phyloP scores from a whole-genome alignment of 2,329 filamentous ascomycete species.

The Alternaria hordeiaustralica region DNA sequence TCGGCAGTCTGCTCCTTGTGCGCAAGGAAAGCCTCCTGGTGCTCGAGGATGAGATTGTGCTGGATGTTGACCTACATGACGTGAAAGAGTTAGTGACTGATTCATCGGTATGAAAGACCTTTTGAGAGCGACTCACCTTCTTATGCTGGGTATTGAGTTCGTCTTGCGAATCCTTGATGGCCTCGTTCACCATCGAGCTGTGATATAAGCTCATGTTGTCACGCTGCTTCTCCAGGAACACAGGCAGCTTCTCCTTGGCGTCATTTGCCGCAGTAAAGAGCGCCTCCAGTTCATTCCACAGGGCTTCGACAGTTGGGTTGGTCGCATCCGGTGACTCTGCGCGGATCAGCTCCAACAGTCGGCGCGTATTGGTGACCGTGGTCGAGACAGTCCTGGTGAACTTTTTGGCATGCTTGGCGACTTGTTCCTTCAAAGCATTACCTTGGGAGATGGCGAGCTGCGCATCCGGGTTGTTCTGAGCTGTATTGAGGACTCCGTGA shows the following conservation, averaged over 20 bases:
- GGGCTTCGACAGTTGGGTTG: slow-evolving; percentile 21
- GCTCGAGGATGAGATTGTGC: slow-evolving; percentile 35
- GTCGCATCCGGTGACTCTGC: slow-evolving; percentile 18
- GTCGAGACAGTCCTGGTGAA: slow-evolving; percentile 26
- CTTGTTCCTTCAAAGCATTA: slow-evolving; percentile 25
- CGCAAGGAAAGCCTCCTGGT: slow-evolving; percentile 34
- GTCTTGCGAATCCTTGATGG: slow-evolving; percentile 27
- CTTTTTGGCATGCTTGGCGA: slow-evolving; percentile 24
- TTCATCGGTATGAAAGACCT: not conserved
- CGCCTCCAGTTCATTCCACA: slow-evolving; percentile 38
- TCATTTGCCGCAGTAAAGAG: slow-evolving; percentile 28
- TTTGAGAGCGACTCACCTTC: slow-evolving; percentile 14
- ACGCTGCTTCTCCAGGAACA: slow-evolving; percentile 37
- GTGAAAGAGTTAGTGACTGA: not conserved
- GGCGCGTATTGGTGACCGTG: slow-evolving; percentile 24
- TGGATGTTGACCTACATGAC: slow-evolving; percentile 24
- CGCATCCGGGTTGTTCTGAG: slow-evolving; percentile 12
- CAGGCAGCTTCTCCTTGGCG: slow-evolving; percentile 27
- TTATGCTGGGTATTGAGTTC: slow-evolving; percentile 37
- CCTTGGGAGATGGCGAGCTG: slow-evolving; percentile 34
- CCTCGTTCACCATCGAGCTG: slow-evolving; percentile 31
- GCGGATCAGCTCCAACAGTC: slow-evolving; percentile 33
- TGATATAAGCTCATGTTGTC: slow-evolving; percentile 36
- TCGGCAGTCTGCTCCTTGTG: slow-evolving; percentile 25
- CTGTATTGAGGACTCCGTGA: not conserved